Base-by-base conservation (phyloP, 148 eudicot species). In the Salicornia ramosissima region DNA sequence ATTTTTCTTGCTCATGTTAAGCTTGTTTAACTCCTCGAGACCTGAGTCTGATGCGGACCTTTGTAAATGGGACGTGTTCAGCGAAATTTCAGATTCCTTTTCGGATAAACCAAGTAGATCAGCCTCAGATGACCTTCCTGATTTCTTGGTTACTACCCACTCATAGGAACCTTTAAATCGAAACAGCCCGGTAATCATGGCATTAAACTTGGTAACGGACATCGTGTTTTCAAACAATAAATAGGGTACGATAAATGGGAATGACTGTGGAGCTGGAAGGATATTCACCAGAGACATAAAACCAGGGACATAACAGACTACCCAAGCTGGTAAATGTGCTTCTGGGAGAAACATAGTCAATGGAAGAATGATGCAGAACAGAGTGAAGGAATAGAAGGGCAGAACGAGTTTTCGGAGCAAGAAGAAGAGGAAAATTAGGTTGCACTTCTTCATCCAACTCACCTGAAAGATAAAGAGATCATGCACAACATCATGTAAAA, bases 191-290 rank as follows among this genome's bases (percentile, higher is more conserved):
- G 97, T 87, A 55, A 89, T 83, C 97, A 91, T 91, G 64, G 97
- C 97, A 74, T 87, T 84, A 75, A 91, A 91, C 74, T 88, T 91
- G 72, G 97, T 91, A 49, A 91, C 97, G 0, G 97, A 91, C 97
- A 91, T 87, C 26, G 97, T 91, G 81, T 91, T 91, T 56, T 91
- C 97, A 28, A 88, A 91, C 43, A 91, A 79, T 49, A 91, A 85
- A 64, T 83, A 91, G 21, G 97, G 97, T 22, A 91, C 95, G 39
- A 91, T 84, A 59, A 91, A 91, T 3, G 97, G 97, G 70, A 91
- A 91, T 68, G 97, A 80, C 36, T 77, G 88, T 56, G 97, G 97
- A 11, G 96, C 83, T 63, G 97, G 97, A 56, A 91, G 87, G 79
- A 91, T 89, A 75, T 83, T 91, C 33, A 91, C 65, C 55, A 91